Conservation (phyloP, 345 rosid genomes). For the Hirschfeldia incana region DNA sequence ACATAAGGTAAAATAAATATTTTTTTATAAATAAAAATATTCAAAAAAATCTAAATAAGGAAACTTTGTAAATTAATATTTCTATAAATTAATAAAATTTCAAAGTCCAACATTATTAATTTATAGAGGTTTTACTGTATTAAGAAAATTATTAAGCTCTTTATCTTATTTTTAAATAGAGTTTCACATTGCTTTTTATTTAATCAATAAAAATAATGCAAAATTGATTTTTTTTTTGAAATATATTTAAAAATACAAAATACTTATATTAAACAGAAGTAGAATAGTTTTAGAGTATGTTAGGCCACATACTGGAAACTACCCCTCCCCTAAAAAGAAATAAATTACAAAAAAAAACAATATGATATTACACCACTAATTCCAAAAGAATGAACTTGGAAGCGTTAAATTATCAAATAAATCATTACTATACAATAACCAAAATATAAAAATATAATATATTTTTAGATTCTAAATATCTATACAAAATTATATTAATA, state of each 20-base stretch:
- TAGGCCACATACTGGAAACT: not conserved
- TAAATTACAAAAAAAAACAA: too few species aligned
- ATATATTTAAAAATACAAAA: not conserved
- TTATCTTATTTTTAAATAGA: not conserved
- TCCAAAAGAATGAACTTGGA: not conserved
- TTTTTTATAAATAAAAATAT: too few species aligned
- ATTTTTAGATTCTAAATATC: not conserved
- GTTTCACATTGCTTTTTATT: not conserved
- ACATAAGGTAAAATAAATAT: too few species aligned
- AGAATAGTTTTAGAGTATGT: not conserved
- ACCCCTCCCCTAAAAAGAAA: too few species aligned
- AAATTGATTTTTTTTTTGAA: not conserved
- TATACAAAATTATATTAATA: too few species aligned
- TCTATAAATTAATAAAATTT: too few species aligned
- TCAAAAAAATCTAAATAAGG: too few species aligned
- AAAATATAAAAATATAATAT: too few species aligned
- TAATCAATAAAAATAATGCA: not conserved
- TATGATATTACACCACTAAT: too few species aligned
- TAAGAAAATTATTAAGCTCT: not conserved
- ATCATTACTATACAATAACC: not conserved
- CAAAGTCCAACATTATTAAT: too few species aligned
- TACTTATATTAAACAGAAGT: not conserved
- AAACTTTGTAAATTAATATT: too few species aligned
- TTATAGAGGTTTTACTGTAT: too few species aligned
- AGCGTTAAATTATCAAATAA: not conserved